These are phyloP conservation scores for Cylindrodendrum hubeiense DNA, from an alignment of 2,329 filamentous ascomycete genomes.

Conservation along the genomic window DNA sequence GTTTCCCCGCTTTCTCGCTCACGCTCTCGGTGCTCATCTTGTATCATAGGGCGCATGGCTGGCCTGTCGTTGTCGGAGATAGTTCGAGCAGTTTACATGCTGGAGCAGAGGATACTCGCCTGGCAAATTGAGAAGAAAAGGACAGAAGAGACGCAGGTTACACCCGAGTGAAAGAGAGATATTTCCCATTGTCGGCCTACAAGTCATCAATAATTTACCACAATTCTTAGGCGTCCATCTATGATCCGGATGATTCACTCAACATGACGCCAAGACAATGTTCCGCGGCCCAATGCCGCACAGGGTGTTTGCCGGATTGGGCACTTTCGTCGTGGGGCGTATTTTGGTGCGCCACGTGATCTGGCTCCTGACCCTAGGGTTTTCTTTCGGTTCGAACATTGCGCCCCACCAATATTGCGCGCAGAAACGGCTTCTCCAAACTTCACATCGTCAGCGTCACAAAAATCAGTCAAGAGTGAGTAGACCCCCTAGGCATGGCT, in stretches of 20 bases:
- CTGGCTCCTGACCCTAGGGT: constrained; percentile 51
- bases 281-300: not conserved
- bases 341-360: constrained; percentile 46
- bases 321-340: not conserved
- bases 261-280: not conserved
- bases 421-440: constrained; percentile 52
- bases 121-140: constrained; percentile 47
- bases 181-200: not conserved
- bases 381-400: constrained; percentile 48
- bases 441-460: constrained; percentile 61
- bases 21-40: constrained; percentile 22
- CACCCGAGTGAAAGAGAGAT: not conserved
- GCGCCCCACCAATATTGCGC: constrained; percentile 60
- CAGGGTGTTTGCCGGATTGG: not conserved
- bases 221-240: no score
- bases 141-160: not conserved
- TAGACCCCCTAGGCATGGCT: constrained; percentile 43
- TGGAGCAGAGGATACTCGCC: constrained; percentile 50
- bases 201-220: not conserved
- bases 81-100: constrained; percentile 53
- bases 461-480: constrained; percentile 71
- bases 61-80: constrained; percentile 51
- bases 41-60: constrained; percentile 43
- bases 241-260: not conserved
- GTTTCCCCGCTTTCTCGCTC: not conserved